A percentile compares a stretch with the other conserved stretches of the same genome.
These are phyloP conservation scores for Leccinum ochraceum DNA, from an alignment of 768 basidiomycete genomes.

Conservation along the genomic window DNA sequence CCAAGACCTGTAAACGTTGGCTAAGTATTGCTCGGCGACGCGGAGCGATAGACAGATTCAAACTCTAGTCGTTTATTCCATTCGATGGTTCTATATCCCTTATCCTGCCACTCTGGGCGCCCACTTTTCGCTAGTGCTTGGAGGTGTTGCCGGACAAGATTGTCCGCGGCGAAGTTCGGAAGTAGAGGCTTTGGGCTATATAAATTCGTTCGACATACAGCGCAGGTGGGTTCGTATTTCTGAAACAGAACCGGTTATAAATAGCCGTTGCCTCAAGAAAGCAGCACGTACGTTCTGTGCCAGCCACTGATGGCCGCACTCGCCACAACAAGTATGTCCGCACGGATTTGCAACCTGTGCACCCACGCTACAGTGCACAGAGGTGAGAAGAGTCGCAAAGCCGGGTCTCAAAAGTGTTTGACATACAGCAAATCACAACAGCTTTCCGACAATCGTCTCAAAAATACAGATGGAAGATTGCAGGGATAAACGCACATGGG, in stretches of 20 bases:
- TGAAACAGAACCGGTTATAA: constrained; percentile 17
- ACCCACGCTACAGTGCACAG: constrained; percentile 46
- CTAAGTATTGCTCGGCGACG: background rate
- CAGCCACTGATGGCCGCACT: constrained; percentile 65
- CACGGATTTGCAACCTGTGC: constrained; percentile 69
- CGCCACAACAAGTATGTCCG: constrained; percentile 72
- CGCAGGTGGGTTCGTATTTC: constrained; percentile 51
- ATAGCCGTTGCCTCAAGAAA: constrained; percentile 2
- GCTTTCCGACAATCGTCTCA: constrained; percentile 41
- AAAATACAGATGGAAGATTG: background rate
- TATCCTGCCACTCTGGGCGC: constrained; percentile 51
- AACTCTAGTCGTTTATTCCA: constrained; percentile 59
- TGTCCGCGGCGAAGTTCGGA: constrained; percentile 66
- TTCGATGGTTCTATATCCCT: constrained; percentile 48
- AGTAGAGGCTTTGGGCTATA: constrained; percentile 47
- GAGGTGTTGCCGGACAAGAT: constrained; percentile 60
- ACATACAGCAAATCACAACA: constrained; percentile 73
- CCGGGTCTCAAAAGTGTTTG: background rate
- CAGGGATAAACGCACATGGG: constrained; percentile 58
- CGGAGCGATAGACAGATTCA: constrained; percentile 22
- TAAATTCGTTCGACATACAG: constrained; percentile 58
- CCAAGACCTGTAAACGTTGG: constrained; percentile 31
- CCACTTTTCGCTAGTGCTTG: constrained; percentile 46
- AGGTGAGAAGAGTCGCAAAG: constrained; percentile 3
- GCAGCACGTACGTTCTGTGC: constrained; percentile 45